Evolutionary conservation across 805 yeast genomes (phyloP).

Genomic region (Candida chauliodis): DNA sequence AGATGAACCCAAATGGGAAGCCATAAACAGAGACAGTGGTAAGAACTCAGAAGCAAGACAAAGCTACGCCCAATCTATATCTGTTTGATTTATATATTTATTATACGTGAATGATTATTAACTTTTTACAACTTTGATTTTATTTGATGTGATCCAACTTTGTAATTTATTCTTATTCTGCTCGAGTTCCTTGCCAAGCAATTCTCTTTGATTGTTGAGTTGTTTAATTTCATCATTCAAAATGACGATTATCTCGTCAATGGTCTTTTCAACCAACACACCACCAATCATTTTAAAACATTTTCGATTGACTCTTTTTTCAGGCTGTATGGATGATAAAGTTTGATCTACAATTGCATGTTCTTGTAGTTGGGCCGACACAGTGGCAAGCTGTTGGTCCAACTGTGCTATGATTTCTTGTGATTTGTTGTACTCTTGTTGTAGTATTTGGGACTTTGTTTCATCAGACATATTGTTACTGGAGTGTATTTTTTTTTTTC

Average conservation of each 20-base stretch:
- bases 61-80: conserved; percentile 29
- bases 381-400: conserved; percentile 33
- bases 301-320: conserved; percentile 50
- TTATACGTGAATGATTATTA: too few relatives aligned
- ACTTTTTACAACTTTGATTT: conserved; percentile 36
- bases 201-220: conserved; percentile 20
- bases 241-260: conserved; percentile 59
- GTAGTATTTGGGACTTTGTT: conserved; percentile 39
- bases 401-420: conserved; percentile 37
- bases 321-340: conserved; percentile 31
- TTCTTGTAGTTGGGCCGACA: conserved; percentile 37
- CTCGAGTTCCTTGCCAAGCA: conserved; percentile 23
- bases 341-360: conserved; percentile 41
- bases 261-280: conserved; percentile 78
- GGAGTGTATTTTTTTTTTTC: conserved; percentile 1
- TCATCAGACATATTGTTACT: conserved; percentile 14
- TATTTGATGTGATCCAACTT: conserved; percentile 38
- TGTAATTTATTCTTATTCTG: conserved; percentile 31
- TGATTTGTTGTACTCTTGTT: conserved; percentile 37
- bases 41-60: conserved; percentile 31
- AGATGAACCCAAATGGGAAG: conserved; percentile 96
- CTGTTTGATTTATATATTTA: conserved; percentile 15
- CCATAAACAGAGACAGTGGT: conserved; percentile 61
- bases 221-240: conserved; percentile 21
- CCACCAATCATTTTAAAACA: conserved; percentile 95